A percentile compares a stretch with the other conserved stretches of the same genome.
Conservation (phyloP, 371 early-diverging fungal genomes). For the Dipsacomyces acuminosporus region DNA sequence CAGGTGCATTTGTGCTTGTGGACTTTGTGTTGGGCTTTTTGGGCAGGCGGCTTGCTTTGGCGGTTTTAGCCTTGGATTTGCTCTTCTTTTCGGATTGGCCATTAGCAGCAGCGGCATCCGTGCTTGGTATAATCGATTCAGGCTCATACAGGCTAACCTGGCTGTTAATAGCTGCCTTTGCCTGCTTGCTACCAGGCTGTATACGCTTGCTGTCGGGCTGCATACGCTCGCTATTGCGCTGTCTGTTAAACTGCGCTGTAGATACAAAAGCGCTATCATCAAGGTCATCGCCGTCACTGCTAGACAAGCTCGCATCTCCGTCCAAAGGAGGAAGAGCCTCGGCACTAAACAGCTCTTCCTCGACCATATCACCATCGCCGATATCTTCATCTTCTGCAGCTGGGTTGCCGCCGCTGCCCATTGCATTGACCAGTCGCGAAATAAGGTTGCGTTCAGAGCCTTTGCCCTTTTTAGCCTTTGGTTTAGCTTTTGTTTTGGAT, state of each 20-base stretch:
- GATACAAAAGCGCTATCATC: conserved; percentile 10
- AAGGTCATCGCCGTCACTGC: conserved; percentile 9
- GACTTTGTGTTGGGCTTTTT: not conserved
- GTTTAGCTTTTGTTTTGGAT: not conserved
- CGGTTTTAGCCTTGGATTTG: not conserved
- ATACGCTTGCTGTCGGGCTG: too few species aligned
- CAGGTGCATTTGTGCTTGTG: not conserved
- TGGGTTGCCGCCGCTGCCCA: conserved; percentile 8
- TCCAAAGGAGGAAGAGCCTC: not conserved
- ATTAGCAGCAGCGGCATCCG: too few species aligned
- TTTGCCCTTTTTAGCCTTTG: conserved; percentile 20
- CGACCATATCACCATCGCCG: conserved; percentile 10
- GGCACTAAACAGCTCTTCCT: conserved; percentile 9
- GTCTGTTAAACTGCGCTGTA: not conserved
- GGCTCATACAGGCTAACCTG: not conserved
- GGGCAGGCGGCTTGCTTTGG: conserved; percentile 4
- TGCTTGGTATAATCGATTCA: not conserved
- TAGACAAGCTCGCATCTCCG: not conserved
- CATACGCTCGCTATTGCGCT: too few species aligned
- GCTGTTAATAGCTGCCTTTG: not conserved
- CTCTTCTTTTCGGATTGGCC: too few species aligned
- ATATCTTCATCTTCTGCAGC: not conserved
- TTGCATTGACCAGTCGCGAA: conserved; percentile 28
- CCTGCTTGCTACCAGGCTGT: too few species aligned
- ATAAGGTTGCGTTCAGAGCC: conserved; percentile 24